Conservation (phyloP, 2,329 filamentous ascomycete species). For the Colletotrichum neosansevieriae region DNA sequence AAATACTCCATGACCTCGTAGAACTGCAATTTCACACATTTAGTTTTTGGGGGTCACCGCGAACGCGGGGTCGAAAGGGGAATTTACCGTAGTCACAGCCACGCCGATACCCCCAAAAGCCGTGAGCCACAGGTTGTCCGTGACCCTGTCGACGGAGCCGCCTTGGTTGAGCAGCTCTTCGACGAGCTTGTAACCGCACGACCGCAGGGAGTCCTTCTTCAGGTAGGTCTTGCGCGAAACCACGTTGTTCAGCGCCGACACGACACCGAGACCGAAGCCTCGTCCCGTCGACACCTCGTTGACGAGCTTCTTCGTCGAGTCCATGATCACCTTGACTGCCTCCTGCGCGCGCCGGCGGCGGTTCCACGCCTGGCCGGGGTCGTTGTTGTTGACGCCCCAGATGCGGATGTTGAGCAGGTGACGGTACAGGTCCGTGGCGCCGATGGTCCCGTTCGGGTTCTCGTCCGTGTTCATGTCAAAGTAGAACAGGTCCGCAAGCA, state of each 20-base stretch:
- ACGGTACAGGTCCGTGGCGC: constrained; percentile 55
- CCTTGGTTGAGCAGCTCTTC: constrained; percentile 52
- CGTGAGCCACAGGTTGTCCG: constrained; percentile 53
- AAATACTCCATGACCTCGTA: constrained; percentile 59
- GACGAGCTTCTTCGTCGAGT: constrained; percentile 55
- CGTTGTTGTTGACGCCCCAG: constrained; percentile 61
- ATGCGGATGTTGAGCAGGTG: constrained; percentile 57
- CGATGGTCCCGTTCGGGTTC: constrained; percentile 62
- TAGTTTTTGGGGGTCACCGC: not conserved
- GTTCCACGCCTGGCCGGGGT: constrained; percentile 60
- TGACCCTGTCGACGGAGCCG: constrained; percentile 48
- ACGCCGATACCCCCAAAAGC: constrained; percentile 55
- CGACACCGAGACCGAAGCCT: constrained; percentile 49
- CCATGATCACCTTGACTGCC: constrained; percentile 50
- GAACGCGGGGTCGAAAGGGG: not conserved
- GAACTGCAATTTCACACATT: constrained; percentile 49
- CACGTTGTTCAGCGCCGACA: constrained; percentile 45
- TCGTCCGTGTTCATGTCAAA: constrained; percentile 68
- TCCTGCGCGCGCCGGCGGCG: constrained; percentile 58
- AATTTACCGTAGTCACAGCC: constrained; percentile 53
- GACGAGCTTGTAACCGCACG: constrained; percentile 53
- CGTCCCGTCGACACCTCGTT: constrained; percentile 50
- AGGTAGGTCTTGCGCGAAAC: constrained; percentile 47
- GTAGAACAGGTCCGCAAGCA: constrained; percentile 68
- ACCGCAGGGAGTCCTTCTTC: constrained; percentile 51